phyloP scores from a whole-genome alignment of 352 stramenopile species.

The Halophytophthora polymorphica region DNA sequence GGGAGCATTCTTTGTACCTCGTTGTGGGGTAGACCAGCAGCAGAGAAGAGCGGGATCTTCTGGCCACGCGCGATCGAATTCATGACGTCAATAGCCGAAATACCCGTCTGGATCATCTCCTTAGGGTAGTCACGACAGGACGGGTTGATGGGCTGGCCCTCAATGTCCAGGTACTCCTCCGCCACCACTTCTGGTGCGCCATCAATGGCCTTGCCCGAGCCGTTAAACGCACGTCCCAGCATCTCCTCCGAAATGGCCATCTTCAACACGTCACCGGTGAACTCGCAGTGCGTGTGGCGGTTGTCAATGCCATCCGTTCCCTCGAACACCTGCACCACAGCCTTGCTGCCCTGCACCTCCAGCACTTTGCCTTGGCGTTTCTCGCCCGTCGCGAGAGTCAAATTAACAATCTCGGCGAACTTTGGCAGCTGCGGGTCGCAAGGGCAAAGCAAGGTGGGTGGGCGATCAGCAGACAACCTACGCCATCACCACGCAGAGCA shows the following conservation, averaged over 20 bases:
- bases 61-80: conserved; percentile 99
- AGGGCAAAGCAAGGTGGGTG: background rate
- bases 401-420: conserved; percentile 99
- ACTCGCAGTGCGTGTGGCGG: conserved; percentile 97
- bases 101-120: conserved; percentile 99
- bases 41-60: conserved; percentile 99
- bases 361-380: conserved; percentile 92
- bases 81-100: conserved; percentile 99
- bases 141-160: conserved; percentile 99
- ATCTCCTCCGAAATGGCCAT: conserved; percentile 99
- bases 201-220: conserved; percentile 98
- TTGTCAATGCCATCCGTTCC: conserved; percentile 99
- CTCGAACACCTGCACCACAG: conserved; percentile 97
- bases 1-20: conserved; percentile 39
- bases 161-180: conserved; percentile 99
- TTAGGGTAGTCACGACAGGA: conserved; percentile 99
- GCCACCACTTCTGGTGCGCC: conserved; percentile 95
- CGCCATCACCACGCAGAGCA: background rate
- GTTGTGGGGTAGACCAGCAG: conserved; percentile 98
- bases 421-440: conserved; percentile 81
- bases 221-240: conserved; percentile 96
- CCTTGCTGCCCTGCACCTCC: conserved; percentile 96
- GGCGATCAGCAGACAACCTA: conserved; percentile 1
- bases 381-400: conserved; percentile 96
- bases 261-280: conserved; percentile 98